Conservation (phyloP, 2,329 filamentous ascomycete species). For the Hymenoscyphus salicellus region DNA sequence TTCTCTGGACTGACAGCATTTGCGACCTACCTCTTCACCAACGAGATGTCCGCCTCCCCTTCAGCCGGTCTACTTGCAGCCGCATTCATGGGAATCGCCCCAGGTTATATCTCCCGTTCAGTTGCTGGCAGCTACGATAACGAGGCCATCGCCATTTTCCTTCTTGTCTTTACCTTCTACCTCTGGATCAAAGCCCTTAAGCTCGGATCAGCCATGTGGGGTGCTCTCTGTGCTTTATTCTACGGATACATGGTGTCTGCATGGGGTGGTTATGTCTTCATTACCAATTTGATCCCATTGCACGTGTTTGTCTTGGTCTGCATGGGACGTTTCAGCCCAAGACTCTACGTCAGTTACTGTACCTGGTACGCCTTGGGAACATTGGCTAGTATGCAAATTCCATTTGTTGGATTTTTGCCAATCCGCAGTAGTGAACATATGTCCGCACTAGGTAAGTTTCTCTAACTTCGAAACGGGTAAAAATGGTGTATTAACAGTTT, state of each 20-base stretch:
- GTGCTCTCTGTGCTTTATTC: slow-evolving; percentile 87
- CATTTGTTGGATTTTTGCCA: slow-evolving; percentile 95
- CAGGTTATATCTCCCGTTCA: slow-evolving; percentile 95
- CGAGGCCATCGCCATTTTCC: slow-evolving; percentile 98
- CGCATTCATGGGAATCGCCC: slow-evolving; percentile 94
- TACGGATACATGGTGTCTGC: slow-evolving; percentile 99
- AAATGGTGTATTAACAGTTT: slow-evolving; percentile 19
- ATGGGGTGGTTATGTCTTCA: slow-evolving; percentile 99
- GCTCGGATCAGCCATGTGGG: slow-evolving; percentile 94
- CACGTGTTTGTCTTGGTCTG: slow-evolving; percentile 91
- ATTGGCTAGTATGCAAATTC: slow-evolving; percentile 97
- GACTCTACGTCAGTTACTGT: slow-evolving; percentile 93
- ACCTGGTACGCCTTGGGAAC: slow-evolving; percentile 98
- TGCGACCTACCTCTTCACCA: slow-evolving; percentile 90
- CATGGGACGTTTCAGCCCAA: slow-evolving; percentile 94
- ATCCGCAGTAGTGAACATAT: slow-evolving; percentile 98
- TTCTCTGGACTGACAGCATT: slow-evolving; percentile 93
- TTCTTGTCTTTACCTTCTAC: slow-evolving; percentile 97
- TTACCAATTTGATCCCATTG: slow-evolving; percentile 92
- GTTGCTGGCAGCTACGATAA: slow-evolving; percentile 99
- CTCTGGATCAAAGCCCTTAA: slow-evolving; percentile 99
- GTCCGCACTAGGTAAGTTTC: slow-evolving; percentile 76
- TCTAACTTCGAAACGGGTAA: background rate
- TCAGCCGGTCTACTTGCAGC: slow-evolving; percentile 94
- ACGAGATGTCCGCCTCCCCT: slow-evolving; percentile 93